Conservation (phyloP, 371 early-diverging fungal species). For the Edhazardia aedis region DNA sequence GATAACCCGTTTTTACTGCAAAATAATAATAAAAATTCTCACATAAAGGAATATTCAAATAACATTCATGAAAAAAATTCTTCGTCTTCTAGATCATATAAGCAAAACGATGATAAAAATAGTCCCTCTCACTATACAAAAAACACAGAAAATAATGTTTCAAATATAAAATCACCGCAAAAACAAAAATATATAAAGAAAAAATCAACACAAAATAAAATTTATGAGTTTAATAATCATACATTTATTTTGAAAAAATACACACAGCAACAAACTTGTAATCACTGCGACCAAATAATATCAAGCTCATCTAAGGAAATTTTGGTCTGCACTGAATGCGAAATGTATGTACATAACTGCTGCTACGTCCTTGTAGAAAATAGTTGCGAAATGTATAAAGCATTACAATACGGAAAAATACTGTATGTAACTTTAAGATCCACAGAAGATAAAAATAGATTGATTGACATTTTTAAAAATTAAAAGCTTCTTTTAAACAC, state of each 20-base stretch:
- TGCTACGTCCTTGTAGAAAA: slow-evolving; percentile 40
- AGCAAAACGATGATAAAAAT: no score
- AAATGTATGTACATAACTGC: slow-evolving; percentile 32
- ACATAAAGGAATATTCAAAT: no score
- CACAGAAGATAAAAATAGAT: slow-evolving; percentile 41
- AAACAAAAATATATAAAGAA: no score
- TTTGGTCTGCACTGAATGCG: slow-evolving; percentile 42
- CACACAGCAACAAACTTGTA: slow-evolving; percentile 24
- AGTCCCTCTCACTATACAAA: no score
- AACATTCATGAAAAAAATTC: no score
- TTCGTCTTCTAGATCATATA: no score
- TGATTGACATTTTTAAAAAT: slow-evolving; percentile 8
- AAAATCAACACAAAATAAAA: slow-evolving; percentile 8
- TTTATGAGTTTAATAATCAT: slow-evolving; percentile 40
- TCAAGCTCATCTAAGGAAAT: slow-evolving; percentile 26
- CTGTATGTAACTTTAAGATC: slow-evolving; percentile 28
- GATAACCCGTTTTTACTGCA: no score
- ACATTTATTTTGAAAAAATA: slow-evolving; percentile 24
- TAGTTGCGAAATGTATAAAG: slow-evolving; percentile 41
- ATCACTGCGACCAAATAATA: slow-evolving; percentile 33
- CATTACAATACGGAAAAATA: slow-evolving; percentile 31
- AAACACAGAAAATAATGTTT: no score
- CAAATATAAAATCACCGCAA: no score
- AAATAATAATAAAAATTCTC: no score
- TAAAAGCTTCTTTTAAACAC: no score